Conservation (phyloP, 306 rosid genomes). For the Rosa lucieae region DNA sequence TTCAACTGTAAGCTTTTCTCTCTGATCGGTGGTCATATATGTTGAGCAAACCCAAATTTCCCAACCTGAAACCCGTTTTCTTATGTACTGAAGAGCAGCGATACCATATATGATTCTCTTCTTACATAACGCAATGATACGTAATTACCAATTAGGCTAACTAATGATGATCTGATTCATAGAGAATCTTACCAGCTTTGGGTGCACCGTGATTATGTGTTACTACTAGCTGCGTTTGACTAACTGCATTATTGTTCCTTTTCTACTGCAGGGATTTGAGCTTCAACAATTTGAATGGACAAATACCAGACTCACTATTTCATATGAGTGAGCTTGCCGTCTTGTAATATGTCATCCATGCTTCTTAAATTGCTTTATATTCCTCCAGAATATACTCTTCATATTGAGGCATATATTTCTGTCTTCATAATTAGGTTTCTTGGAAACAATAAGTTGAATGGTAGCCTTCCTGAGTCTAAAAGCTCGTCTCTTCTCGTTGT, state of each 20-base stretch:
- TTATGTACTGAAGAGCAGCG: background rate
- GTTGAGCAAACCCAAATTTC: background rate
- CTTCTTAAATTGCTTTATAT: conserved; percentile 4
- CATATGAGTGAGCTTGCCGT: conserved; percentile 44
- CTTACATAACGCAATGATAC: background rate
- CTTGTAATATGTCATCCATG: conserved; percentile 50
- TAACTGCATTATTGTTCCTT: conserved; percentile 13
- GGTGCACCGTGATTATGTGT: background rate
- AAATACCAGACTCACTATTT: conserved; percentile 58
- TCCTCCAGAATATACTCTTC: conserved; percentile 14
- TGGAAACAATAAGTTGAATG: conserved; percentile 69
- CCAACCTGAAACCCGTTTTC: background rate
- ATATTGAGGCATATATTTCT: conserved; percentile 18
- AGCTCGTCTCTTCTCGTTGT: conserved; percentile 47
- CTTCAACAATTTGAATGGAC: conserved; percentile 74
- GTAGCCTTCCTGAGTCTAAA: conserved; percentile 55
- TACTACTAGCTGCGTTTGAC: background rate
- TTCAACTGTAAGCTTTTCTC: conserved; percentile 49
- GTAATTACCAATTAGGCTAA: background rate
- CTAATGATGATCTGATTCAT: background rate
- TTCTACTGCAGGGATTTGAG: conserved; percentile 71
- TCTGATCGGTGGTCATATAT: conserved; percentile 1
- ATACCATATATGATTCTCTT: background rate
- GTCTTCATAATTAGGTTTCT: conserved; percentile 50
- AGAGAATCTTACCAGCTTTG: background rate